Conservation (phyloP, 73 alveolate species). For the Paramecium biaurelia region DNA sequence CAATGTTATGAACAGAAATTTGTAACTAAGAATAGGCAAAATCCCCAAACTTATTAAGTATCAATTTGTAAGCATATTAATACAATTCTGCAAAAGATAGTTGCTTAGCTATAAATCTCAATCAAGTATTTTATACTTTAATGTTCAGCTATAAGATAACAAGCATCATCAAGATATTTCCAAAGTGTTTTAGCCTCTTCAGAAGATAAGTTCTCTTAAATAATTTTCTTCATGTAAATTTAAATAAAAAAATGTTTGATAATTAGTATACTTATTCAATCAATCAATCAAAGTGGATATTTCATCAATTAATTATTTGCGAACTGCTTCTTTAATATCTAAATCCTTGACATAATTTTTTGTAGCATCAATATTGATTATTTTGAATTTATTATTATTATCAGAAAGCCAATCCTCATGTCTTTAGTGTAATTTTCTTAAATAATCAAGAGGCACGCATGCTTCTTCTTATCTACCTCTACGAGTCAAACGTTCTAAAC, state of each 20-base stretch:
- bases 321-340: neutral
- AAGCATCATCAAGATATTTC: conserved; percentile 26
- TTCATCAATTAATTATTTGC: neutral
- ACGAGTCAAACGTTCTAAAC: neutral
- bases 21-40: neutral
- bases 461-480: conserved; percentile 54
- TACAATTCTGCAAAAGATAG: neutral
- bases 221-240: neutral
- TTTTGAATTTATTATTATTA: neutral
- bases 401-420: conserved; percentile 30
- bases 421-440: neutral
- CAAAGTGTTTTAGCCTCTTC: neutral
- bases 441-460: neutral
- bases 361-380: conserved; percentile 20
- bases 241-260: neutral
- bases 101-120: neutral
- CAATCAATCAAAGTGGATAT: conserved; percentile 8
- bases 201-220: neutral
- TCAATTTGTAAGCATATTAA: neutral
- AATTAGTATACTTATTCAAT: neutral
- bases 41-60: neutral
- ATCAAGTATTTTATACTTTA: neutral
- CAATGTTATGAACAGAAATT: neutral
- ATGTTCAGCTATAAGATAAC: neutral
- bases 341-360: neutral